Evolutionary conservation across 2,329 filamentous ascomycete genomes (phyloP).

Genomic region (Aureobasidium sp.): DNA sequence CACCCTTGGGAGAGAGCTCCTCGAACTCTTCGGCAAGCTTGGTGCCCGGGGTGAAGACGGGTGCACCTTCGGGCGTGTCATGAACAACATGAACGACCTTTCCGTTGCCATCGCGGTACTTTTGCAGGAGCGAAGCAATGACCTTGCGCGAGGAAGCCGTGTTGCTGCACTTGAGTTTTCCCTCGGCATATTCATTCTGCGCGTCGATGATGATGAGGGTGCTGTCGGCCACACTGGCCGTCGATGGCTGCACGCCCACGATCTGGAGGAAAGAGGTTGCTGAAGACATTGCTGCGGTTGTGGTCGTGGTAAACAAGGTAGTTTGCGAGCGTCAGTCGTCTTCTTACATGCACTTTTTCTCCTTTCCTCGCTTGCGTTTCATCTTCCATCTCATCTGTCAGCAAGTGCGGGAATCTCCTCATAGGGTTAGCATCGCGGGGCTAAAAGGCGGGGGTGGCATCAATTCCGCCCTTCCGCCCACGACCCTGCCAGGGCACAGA

Average conservation of each 20-base stretch:
- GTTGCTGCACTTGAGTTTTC: slow-evolving; percentile 50
- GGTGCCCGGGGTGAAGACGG: slow-evolving; percentile 59
- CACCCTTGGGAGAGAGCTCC: slow-evolving; percentile 47
- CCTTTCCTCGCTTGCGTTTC: background rate
- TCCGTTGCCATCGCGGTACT: slow-evolving; percentile 50
- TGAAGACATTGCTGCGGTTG: slow-evolving; percentile 6
- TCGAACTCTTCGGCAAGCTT: slow-evolving; percentile 54
- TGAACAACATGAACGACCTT: slow-evolving; percentile 59
- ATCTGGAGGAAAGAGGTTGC: slow-evolving; percentile 43
- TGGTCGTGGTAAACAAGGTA: background rate
- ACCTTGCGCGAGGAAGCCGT: slow-evolving; percentile 48
- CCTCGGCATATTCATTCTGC: slow-evolving; percentile 61
- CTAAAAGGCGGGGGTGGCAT: background rate
- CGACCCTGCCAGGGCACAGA: no score
- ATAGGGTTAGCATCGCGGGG: slow-evolving; percentile 6
- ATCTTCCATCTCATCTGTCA: background rate
- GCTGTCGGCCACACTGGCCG: slow-evolving; percentile 51
- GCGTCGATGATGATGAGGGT: slow-evolving; percentile 60
- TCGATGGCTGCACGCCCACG: slow-evolving; percentile 49
- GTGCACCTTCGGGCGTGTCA: slow-evolving; percentile 52
- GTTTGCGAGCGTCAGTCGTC: background rate
- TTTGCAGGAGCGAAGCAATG: slow-evolving; percentile 51
- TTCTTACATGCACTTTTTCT: background rate
- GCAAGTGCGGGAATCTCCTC: background rate
- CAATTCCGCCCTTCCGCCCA: no score